phyloP scores from a whole-genome alignment of 345 rosid genomes.

The Lepidium aucheri region DNA sequence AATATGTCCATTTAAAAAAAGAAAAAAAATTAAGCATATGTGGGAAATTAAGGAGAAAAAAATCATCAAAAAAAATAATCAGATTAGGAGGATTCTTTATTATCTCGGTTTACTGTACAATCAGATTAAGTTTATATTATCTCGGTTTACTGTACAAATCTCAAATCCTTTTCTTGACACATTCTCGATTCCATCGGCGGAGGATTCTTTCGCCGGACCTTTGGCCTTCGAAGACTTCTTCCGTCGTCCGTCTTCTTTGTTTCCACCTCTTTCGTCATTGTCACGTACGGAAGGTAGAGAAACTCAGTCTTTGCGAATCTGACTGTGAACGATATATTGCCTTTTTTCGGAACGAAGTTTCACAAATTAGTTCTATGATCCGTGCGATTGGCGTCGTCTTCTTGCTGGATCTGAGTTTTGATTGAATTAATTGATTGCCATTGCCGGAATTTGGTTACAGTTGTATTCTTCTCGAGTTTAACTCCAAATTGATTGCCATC shows the following conservation, averaged over 20 bases:
- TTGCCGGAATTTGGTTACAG: too few species aligned
- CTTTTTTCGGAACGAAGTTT: background rate
- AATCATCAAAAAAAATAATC: background rate
- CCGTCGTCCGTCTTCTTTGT: background rate
- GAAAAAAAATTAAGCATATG: background rate
- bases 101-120: conserved; percentile 3
- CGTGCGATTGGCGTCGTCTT: conserved; percentile 5
- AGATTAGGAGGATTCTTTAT: conserved; percentile 2
- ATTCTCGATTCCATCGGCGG: conserved; percentile 10
- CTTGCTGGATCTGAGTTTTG: conserved; percentile 19
- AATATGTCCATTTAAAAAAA: background rate
- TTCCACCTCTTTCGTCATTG: background rate
- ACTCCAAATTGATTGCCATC: too few species aligned
- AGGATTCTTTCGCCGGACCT: conserved; percentile 9
- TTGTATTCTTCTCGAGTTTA: too few species aligned
- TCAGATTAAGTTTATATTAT: too few species aligned
- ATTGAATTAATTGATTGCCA: background rate
- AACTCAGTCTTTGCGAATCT: conserved; percentile 18
- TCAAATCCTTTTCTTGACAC: background rate
- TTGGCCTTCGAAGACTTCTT: background rate
- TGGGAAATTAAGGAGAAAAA: background rate
- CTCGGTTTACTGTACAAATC: conserved; percentile 5
- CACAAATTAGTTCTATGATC: conserved; percentile 12
- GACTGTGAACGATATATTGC: background rate
- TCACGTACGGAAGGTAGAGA: background rate